phyloP scores from a whole-genome alignment of 2,329 filamentous ascomycete species.

The Ophiostoma montium region DNA sequence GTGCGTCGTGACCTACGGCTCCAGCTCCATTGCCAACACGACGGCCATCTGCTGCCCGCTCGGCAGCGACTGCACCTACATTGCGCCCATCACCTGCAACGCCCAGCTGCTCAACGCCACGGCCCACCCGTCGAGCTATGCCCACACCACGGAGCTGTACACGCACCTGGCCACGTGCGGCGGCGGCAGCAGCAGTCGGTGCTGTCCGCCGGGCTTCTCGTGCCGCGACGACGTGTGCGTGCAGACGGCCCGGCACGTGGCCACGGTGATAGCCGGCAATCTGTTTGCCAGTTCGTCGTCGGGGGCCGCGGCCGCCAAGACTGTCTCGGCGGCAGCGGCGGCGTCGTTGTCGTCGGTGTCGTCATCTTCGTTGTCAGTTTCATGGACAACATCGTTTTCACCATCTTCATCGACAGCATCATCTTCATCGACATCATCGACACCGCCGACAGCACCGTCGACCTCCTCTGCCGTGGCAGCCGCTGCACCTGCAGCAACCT shows the following conservation, averaged over 20 bases:
- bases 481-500: neutral
- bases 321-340: too few relatives aligned
- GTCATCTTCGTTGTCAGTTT: too few relatives aligned
- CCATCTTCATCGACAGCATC: too few relatives aligned
- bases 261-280: too few relatives aligned
- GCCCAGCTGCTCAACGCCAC: conserved; percentile 10
- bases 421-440: too few relatives aligned
- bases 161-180: conserved; percentile 8
- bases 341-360: too few relatives aligned
- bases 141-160: conserved; percentile 10
- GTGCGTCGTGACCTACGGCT: conserved; percentile 4
- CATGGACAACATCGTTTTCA: too few relatives aligned
- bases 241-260: neutral
- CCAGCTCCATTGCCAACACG: conserved; percentile 2
- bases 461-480: neutral
- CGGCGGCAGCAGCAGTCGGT: too few relatives aligned
- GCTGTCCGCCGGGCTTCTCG: conserved; percentile 13
- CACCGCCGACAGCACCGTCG: neutral
- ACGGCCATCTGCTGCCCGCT: conserved; percentile 14
- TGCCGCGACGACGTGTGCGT: neutral
- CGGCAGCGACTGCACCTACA: conserved; percentile 6
- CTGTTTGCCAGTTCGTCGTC: too few relatives aligned
- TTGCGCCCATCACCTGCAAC: conserved; percentile 12
- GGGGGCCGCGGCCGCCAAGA: too few relatives aligned
- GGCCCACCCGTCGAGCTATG: conserved; percentile 2